A percentile compares a stretch with the other conserved stretches of the same genome.
Conservation (phyloP, 1,284 basidiomycete genomes). For the Apiotrichum mycotoxinovorans region DNA sequence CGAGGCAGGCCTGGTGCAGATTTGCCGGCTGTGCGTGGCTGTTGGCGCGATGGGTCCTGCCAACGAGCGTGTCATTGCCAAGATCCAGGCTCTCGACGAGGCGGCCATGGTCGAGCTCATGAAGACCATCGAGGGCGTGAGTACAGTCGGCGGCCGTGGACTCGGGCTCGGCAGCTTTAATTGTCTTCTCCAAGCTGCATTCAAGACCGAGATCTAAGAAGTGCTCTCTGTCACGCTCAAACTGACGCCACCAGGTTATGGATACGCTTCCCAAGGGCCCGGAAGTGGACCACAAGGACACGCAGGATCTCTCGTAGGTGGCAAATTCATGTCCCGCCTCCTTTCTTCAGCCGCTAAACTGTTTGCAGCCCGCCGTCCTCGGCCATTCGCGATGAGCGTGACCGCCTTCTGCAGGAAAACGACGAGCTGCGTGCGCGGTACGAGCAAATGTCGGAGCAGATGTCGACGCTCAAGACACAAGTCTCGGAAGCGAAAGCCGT, state of each 20-base stretch:
- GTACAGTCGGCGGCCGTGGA: too few species aligned
- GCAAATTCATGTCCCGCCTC: neutral
- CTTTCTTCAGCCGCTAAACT: neutral
- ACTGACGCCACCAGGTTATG: slow-evolving; percentile 27
- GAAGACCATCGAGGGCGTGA: slow-evolving; percentile 45
- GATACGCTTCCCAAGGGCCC: slow-evolving; percentile 29
- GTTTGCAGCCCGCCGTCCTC: slow-evolving; percentile 14
- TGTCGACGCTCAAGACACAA: slow-evolving; percentile 34
- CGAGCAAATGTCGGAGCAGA: slow-evolving; percentile 41
- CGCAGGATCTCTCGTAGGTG: slow-evolving; percentile 9
- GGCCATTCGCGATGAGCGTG: slow-evolving; percentile 32
- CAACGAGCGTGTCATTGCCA: slow-evolving; percentile 45
- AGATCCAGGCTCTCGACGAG: slow-evolving; percentile 45
- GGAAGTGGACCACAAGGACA: slow-evolving; percentile 9
- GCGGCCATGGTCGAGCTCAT: slow-evolving; percentile 45
- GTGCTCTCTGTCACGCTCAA: neutral
- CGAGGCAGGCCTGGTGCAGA: slow-evolving; percentile 30
- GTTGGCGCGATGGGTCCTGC: slow-evolving; percentile 40
- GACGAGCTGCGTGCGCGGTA: slow-evolving; percentile 36
- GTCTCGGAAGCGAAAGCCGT: slow-evolving; percentile 18
- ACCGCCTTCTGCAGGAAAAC: slow-evolving; percentile 40
- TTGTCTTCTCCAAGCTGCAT: neutral
- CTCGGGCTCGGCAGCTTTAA: too few species aligned
- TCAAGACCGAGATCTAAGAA: neutral
- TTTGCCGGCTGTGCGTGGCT: slow-evolving; percentile 39